Evolutionary conservation across 2,329 filamentous ascomycete species (phyloP), one percentile per base, ranked within the genome.

Genomic region (Torrubiella hemipterigena): DNA sequence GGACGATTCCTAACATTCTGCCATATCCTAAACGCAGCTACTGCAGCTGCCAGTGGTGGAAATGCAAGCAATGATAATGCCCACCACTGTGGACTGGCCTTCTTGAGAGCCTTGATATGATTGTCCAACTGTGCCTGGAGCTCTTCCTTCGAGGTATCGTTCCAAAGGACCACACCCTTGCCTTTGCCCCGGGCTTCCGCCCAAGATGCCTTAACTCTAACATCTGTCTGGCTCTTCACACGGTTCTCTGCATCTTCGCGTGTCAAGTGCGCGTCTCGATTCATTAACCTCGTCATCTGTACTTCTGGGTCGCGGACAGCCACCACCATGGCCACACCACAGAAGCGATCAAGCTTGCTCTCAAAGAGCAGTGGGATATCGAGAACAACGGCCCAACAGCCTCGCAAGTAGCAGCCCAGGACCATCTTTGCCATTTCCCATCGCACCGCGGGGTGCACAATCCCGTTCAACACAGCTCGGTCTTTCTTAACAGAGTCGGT

Each of bases 291-390:
- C 48, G 69, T 59, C 71, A 95, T 89, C 65, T 98, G 91, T 28
- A 87, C 69, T 38, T 67, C 71, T 0, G 83, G 78, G 43, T 94
- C 83, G 9, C 60, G 65, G 14, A 96, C 86, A 0, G 80, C 86
- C 3, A 96, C 89, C 0, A 98, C 86, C 37, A 94, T 58, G 12
- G 93, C 81, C 1, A 76, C 77, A 4, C 86, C 86, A 49, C 87
- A 95, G 42, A 93, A 73, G 24, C 75, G 63, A 54, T 98, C 91
- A 56, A 94, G 77, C 3, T 77, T 75, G 44, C 76, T 80, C 64
- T 98, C 91, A 46, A 95, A 95, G 25, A 98, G 67, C 32, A 98
- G 62, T 31, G 91, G 91, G 7, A 98, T 78, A 50, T 98, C 91
- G 12, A 96, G 66, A 21, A 98, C 80, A 4, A 94, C 85, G 0